phyloP scores from a whole-genome alignment of 139 green algal species.

The Micractinium sp. region DNA sequence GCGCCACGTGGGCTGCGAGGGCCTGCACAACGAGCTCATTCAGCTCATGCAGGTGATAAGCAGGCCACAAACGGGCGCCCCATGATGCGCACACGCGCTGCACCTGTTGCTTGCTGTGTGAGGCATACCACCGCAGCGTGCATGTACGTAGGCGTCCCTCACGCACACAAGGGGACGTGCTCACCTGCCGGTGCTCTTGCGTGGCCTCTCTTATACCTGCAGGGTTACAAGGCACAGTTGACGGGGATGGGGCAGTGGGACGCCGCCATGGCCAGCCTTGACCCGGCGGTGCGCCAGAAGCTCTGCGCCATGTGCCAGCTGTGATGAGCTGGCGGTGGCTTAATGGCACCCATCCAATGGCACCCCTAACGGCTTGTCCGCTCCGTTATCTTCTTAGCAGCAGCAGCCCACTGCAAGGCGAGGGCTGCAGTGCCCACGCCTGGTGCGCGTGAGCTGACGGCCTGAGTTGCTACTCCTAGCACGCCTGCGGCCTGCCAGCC shows the following conservation, averaged over 20 bases:
- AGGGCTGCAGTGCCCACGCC: background rate
- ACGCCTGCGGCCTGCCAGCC: background rate
- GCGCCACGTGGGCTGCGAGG: slow-evolving; percentile 61
- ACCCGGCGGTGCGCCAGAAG: slow-evolving; percentile 57
- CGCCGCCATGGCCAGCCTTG: slow-evolving; percentile 39
- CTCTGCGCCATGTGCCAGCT: slow-evolving; percentile 55
- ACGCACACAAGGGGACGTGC: too few relatives aligned
- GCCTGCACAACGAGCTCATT: slow-evolving; percentile 61
- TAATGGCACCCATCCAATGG: too few relatives aligned
- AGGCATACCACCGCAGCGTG: background rate
- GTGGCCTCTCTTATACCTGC: background rate
- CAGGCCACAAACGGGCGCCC: too few relatives aligned
- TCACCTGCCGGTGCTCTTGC: background rate
- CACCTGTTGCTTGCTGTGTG: background rate
- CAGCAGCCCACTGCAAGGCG: too few relatives aligned
- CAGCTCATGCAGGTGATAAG: slow-evolving; percentile 55
- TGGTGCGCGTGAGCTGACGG: background rate
- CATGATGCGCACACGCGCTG: too few relatives aligned
- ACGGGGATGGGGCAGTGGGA: slow-evolving; percentile 47
- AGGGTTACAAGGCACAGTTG: slow-evolving; percentile 50
- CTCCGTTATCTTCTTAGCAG: background rate
- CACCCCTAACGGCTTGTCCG: too few relatives aligned
- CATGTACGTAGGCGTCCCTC: too few relatives aligned
- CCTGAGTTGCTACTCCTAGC: background rate
- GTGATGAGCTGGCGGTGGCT: background rate